These are phyloP conservation scores for Trifolium dubium DNA, from an alignment of 306 rosid genomes.

Conservation along the genomic window DNA sequence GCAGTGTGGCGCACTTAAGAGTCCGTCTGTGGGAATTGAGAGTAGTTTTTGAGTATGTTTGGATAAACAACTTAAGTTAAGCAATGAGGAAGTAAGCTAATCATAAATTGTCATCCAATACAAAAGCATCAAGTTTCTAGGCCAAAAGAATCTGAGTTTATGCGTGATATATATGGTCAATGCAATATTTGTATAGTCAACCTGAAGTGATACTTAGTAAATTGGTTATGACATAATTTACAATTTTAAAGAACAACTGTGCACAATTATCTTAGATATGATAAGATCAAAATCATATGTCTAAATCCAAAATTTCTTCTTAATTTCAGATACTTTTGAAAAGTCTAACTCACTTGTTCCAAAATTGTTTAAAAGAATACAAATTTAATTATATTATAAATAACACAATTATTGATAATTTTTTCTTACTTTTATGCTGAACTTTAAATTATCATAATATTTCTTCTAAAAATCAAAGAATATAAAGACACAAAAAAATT, in stretches of 20 bases:
- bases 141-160: slow-evolving; percentile 32
- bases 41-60: too few species aligned
- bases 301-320: slow-evolving; percentile 19
- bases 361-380: too few species aligned
- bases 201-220: slow-evolving; percentile 17
- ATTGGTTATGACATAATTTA: not conserved
- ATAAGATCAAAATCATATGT: slow-evolving; percentile 31
- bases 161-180: slow-evolving; percentile 32
- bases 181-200: slow-evolving; percentile 41
- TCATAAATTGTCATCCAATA: slow-evolving; percentile 18
- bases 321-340: slow-evolving; percentile 25
- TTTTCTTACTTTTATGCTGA: too few species aligned
- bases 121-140: slow-evolving; percentile 33
- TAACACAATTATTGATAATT: too few species aligned
- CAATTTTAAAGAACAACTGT: slow-evolving; percentile 13
- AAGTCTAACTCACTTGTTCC: slow-evolving; percentile 37
- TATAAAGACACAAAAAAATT: too few species aligned
- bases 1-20: too few species aligned
- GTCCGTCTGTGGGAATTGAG: too few species aligned
- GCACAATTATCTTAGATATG: slow-evolving; percentile 24
- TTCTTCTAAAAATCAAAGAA: not conserved
- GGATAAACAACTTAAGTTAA: not conserved
- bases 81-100: slow-evolving; percentile 21
- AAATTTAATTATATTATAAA: too few species aligned
- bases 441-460: too few species aligned